A percentile compares a stretch with the other conserved stretches of the same genome.
Evolutionary conservation across 2,329 filamentous ascomycete species (phyloP).

Genomic region (Colletotrichum tanaceti): DNA sequence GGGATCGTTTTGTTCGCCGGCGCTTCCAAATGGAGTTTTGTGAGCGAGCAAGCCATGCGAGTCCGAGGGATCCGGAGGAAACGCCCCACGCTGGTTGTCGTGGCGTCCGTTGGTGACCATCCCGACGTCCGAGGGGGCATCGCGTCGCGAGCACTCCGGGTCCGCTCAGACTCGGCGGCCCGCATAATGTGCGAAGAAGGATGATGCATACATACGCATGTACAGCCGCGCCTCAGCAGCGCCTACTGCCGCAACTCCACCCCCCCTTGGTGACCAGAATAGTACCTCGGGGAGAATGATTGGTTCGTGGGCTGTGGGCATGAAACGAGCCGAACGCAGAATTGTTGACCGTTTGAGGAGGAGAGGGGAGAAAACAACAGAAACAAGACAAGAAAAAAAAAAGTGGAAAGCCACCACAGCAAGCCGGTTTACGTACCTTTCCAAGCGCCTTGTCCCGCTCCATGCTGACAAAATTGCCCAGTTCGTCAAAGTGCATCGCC

Average conservation of each 20-base stretch:
- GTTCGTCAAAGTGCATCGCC: slow-evolving; percentile 83
- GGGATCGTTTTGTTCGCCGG: slow-evolving; percentile 10
- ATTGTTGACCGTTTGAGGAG: slow-evolving; percentile 23
- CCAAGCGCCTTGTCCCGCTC: slow-evolving; percentile 90
- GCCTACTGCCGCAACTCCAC: too few species aligned
- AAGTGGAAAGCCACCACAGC: slow-evolving; percentile 40
- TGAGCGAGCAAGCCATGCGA: slow-evolving; percentile 32
- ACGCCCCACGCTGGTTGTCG: slow-evolving; percentile 2
- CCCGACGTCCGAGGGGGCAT: slow-evolving; percentile 10
- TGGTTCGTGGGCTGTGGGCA: slow-evolving; percentile 8
- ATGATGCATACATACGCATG: slow-evolving; percentile 33
- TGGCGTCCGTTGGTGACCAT: neutral
- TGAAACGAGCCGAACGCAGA: slow-evolving; percentile 30
- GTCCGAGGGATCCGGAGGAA: slow-evolving; percentile 28
- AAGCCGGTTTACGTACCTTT: slow-evolving; percentile 66
- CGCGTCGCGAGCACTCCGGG: slow-evolving; percentile 11
- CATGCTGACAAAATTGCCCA: slow-evolving; percentile 84
- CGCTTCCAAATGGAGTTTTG: slow-evolving; percentile 3
- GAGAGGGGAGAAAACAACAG: slow-evolving; percentile 28
- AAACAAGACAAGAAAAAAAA: slow-evolving; percentile 41
- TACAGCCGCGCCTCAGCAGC: slow-evolving; percentile 49
- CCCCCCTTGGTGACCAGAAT: slow-evolving; percentile 21
- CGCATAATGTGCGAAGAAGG: slow-evolving; percentile 12
- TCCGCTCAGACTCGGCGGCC: slow-evolving; percentile 21
- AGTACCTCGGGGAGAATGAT: slow-evolving; percentile 15